Evolutionary conservation across 2,329 filamentous ascomycete genomes (phyloP).

Genomic region (Fusarium sp.): DNA sequence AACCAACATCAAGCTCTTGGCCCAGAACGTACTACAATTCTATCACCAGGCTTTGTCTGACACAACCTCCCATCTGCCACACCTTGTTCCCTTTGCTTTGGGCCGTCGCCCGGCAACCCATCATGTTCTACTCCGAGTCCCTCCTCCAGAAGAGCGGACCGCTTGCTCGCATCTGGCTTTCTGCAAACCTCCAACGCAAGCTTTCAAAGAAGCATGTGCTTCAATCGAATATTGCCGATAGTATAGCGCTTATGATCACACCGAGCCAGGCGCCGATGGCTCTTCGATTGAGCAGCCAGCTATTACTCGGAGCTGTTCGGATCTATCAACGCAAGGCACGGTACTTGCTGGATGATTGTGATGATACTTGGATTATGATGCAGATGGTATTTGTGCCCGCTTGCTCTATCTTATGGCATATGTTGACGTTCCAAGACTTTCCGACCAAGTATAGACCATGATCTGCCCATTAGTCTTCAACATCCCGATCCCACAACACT

Average conservation of each 20-base stretch:
- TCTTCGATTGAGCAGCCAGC: slow-evolving; percentile 88
- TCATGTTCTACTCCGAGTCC: slow-evolving; percentile 98
- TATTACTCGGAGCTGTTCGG: slow-evolving; percentile 92
- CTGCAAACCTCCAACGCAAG: slow-evolving; percentile 97
- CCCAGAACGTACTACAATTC: not conserved
- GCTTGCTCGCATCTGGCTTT: slow-evolving; percentile 96
- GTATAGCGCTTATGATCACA: slow-evolving; percentile 92
- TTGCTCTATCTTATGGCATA: not conserved
- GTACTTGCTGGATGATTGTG: slow-evolving; percentile 96
- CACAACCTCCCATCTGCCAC: not conserved
- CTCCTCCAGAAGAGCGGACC: slow-evolving; percentile 96
- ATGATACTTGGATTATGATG: slow-evolving; percentile 96
- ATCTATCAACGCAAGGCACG: slow-evolving; percentile 98
- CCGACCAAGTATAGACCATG: slow-evolving; percentile 91
- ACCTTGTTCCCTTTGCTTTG: slow-evolving; percentile 2
- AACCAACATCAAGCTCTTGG: no score
- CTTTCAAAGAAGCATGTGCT: slow-evolving; percentile 95
- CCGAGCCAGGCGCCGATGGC: slow-evolving; percentile 94
- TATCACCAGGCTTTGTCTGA: not conserved
- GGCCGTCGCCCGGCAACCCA: slow-evolving; percentile 44
- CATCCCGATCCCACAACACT: slow-evolving; percentile 84
- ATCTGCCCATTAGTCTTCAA: slow-evolving; percentile 81
- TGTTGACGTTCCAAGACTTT: slow-evolving; percentile 73
- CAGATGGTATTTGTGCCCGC: slow-evolving; percentile 76
- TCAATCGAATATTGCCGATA: slow-evolving; percentile 92